Conservation (phyloP, 176 grass and related monocot species). For the Hordeum marinum region DNA sequence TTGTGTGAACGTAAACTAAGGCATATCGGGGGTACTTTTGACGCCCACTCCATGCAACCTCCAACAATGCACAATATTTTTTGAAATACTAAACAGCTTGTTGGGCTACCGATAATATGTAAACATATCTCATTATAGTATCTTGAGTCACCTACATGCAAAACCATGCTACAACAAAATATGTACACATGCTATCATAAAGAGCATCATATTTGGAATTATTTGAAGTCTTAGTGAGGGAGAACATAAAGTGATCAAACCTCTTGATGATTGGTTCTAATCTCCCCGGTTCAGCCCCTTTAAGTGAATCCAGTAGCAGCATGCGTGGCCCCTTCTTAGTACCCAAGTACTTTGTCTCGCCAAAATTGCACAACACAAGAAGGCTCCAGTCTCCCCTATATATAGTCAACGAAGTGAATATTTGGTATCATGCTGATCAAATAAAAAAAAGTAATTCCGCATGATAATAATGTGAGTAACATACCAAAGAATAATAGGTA, state of each 20-base stretch:
- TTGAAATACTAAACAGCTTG: too few relatives aligned
- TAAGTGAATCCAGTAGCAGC: slow-evolving; percentile 87
- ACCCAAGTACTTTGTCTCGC: slow-evolving; percentile 27
- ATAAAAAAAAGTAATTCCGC: neutral
- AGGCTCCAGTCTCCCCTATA: slow-evolving; percentile 86
- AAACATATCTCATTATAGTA: neutral
- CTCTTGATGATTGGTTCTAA: neutral
- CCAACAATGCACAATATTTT: too few relatives aligned
- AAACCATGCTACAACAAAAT: neutral
- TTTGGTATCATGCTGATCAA: neutral
- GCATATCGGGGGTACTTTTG: neutral
- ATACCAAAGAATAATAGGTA: slow-evolving; percentile 80
- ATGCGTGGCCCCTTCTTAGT: slow-evolving; percentile 45
- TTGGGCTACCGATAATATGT: neutral
- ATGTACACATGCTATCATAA: neutral
- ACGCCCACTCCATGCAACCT: neutral
- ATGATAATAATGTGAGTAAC: slow-evolving; percentile 23
- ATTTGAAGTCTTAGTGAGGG: neutral
- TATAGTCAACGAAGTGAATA: slow-evolving; percentile 26
- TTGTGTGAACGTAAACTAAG: neutral
- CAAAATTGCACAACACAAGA: slow-evolving; percentile 92
- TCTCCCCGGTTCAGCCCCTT: slow-evolving; percentile 14
- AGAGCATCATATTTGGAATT: neutral
- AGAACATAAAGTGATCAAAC: neutral
- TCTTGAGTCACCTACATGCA: neutral